These are phyloP conservation scores for Podospora didyma DNA, from an alignment of 495 filamentous ascomycete genomes.

Conservation along the genomic window DNA sequence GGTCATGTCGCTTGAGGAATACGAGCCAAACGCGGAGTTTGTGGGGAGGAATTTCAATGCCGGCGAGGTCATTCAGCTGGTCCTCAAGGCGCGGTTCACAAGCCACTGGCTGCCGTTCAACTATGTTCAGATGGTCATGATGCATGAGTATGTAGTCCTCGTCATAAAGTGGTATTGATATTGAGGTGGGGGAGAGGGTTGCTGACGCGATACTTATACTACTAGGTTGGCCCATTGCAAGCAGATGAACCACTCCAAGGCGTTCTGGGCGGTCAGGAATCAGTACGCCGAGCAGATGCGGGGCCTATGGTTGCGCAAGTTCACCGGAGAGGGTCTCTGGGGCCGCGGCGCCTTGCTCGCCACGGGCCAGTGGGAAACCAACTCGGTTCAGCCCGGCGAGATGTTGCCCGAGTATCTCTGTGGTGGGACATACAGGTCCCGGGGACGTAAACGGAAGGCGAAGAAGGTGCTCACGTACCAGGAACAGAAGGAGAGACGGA, in stretches of 20 bases:
- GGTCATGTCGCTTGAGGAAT: conserved; percentile 73
- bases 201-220: background rate
- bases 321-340: conserved; percentile 77
- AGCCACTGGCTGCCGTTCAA: conserved; percentile 70
- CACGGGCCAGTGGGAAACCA: conserved; percentile 53
- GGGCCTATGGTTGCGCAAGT: conserved; percentile 57
- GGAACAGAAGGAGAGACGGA: conserved; percentile 60
- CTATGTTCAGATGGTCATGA: conserved; percentile 83
- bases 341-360: conserved; percentile 57
- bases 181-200: no score
- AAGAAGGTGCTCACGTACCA: conserved; percentile 53
- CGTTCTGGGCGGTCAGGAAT: conserved; percentile 72
- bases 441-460: conserved; percentile 47
- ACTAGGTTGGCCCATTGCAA: conserved; percentile 68
- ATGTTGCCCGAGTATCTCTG: conserved; percentile 61
- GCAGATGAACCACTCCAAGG: conserved; percentile 75
- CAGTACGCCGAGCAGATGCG: conserved; percentile 61
- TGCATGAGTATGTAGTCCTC: conserved; percentile 58
- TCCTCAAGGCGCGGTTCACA: conserved; percentile 59
- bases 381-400: conserved; percentile 46
- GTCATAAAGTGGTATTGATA: no score
- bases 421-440: conserved; percentile 62
- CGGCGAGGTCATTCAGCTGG: conserved; percentile 77
- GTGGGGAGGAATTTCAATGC: conserved; percentile 78
- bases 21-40: conserved; percentile 70